A percentile compares a stretch with the other conserved stretches of the same genome.
phyloP scores from a whole-genome alignment of 2,329 filamentous ascomycete species.

The Colletotrichum sp. region DNA sequence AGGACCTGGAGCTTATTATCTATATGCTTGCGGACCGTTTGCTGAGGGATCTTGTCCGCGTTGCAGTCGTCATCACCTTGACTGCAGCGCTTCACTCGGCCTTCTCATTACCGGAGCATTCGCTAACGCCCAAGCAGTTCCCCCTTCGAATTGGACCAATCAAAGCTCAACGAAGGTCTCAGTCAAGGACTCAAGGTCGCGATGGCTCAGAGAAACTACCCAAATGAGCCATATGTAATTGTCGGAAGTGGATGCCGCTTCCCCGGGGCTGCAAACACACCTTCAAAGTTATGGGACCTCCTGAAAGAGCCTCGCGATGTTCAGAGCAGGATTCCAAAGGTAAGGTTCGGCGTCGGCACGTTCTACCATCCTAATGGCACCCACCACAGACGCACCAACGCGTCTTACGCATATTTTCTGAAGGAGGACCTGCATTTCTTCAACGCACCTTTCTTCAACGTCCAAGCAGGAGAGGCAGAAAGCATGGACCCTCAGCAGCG shows the following conservation, averaged over 20 bases:
- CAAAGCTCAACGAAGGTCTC: too few relatives aligned
- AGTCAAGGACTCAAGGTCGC: too few relatives aligned
- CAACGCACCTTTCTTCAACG: conserved; percentile 33
- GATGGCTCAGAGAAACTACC: too few relatives aligned
- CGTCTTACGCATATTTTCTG: conserved; percentile 21
- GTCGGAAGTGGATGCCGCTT: conserved; percentile 27
- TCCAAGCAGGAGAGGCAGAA: conserved; percentile 29
- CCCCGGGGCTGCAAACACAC: conserved; percentile 20
- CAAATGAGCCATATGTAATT: conserved; percentile 25
- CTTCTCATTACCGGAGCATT: too few relatives aligned
- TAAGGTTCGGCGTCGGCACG: not conserved
- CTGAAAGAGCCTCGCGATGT: conserved; percentile 10
- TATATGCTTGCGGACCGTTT: too few relatives aligned
- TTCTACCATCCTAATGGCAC: not conserved
- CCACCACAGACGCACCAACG: conserved; percentile 23
- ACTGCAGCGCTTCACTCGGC: too few relatives aligned
- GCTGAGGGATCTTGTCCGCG: too few relatives aligned
- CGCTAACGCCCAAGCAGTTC: too few relatives aligned
- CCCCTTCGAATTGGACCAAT: too few relatives aligned
- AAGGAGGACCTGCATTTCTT: conserved; percentile 20
- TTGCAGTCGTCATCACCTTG: too few relatives aligned
- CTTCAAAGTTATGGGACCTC: conserved; percentile 25
- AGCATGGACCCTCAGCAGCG: conserved; percentile 39
- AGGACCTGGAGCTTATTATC: too few relatives aligned
- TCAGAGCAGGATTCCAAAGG: not conserved